A percentile compares a stretch with the other conserved stretches of the same genome.
These are phyloP conservation scores for Ceratocystis colombiana DNA, from an alignment of 2,329 filamentous ascomycete genomes.

Conservation along the genomic window DNA sequence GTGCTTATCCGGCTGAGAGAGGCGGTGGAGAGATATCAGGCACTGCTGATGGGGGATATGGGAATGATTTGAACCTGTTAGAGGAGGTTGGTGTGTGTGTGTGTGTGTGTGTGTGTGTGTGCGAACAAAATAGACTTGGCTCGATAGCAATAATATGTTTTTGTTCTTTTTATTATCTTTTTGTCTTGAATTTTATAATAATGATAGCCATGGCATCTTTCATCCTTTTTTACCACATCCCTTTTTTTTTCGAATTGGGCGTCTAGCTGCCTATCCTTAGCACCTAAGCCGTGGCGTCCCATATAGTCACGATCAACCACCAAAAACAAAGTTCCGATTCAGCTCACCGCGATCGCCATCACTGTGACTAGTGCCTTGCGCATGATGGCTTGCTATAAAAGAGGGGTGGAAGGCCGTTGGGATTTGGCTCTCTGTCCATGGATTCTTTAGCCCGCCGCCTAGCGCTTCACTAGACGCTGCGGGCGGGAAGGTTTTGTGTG, in stretches of 20 bases:
- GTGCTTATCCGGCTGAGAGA: conserved; percentile 70
- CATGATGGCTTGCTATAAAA: too few relatives aligned
- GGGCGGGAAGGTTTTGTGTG: not conserved
- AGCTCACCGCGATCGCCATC: not conserved
- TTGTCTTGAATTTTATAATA: not conserved
- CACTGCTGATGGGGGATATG: conserved; percentile 60
- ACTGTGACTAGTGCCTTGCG: too few relatives aligned
- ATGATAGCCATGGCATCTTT: not conserved
- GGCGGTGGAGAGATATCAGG: conserved; percentile 71
- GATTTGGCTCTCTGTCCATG: not conserved
- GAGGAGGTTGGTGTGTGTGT: not conserved
- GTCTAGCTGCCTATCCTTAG: too few relatives aligned
- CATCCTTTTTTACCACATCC: not conserved
- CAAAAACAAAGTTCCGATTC: conserved; percentile 7
- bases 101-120: not conserved
- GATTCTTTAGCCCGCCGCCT: not conserved
- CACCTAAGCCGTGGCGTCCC: not conserved
- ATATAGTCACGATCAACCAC: not conserved
- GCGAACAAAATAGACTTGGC: not conserved
- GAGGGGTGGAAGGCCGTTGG: too few relatives aligned
- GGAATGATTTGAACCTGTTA: not conserved
- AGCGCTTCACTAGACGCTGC: not conserved
- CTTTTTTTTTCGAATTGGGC: not conserved
- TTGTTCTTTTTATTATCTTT: not conserved
- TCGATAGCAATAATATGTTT: not conserved